Percentiles rank a stretch among this genome's conserved stretches.
Conservation (phyloP, 192 early-diverging fungal genomes). For the Linderina pennispora region DNA sequence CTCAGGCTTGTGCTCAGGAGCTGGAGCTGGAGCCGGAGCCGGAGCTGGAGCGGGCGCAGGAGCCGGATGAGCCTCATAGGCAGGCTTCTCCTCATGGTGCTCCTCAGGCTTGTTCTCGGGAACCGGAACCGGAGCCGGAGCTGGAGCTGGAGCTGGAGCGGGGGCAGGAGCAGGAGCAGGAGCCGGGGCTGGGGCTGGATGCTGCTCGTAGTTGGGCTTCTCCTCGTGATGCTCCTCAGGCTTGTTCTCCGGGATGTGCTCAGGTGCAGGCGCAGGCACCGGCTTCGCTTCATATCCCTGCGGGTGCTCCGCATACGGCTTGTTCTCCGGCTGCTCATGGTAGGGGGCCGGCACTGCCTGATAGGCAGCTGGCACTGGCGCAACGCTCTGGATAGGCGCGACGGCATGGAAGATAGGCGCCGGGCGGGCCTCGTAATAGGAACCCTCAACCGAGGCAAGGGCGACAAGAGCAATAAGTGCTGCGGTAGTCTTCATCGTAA, state of each 20-base stretch:
- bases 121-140: neutral
- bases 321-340: neutral
- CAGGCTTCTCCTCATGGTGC: constrained; percentile 1
- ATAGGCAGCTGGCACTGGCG: neutral
- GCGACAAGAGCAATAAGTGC: constrained; percentile 33
- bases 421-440: constrained; percentile 22
- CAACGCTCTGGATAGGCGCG: neutral
- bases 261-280: constrained; percentile 1
- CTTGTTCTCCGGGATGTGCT: neutral
- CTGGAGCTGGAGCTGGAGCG: neutral
- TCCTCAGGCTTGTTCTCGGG: neutral
- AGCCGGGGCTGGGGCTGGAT: neutral
- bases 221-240: constrained; percentile 2
- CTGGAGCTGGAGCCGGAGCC: neutral
- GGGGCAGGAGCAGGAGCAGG: constrained; percentile 1
- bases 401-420: neutral
- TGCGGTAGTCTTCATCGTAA: constrained; percentile 24
- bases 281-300: constrained; percentile 7
- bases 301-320: constrained; percentile 9
- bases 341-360: neutral
- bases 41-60: too few species aligned
- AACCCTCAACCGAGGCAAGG: constrained; percentile 29
- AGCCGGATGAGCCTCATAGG: constrained; percentile 7
- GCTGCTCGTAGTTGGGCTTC: neutral
- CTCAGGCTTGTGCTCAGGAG: neutral